Evolutionary conservation across 495 filamentous ascomycete species (phyloP).

Genomic region (Cenococcum geophilum): DNA sequence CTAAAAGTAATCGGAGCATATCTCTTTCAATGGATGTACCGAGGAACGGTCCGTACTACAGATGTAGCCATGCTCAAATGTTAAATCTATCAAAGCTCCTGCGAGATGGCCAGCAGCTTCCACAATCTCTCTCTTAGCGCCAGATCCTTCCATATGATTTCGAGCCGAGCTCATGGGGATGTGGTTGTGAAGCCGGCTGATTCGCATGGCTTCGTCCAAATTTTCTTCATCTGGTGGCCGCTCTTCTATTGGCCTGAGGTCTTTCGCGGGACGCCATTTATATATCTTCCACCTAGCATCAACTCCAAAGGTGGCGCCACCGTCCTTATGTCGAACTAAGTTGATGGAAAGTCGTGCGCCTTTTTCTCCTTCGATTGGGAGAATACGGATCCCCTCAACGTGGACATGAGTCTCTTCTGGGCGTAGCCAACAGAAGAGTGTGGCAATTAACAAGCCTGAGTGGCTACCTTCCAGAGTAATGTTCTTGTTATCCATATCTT

Average conservation of each 20-base stretch:
- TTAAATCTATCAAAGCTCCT: neutral
- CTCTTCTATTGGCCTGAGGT: neutral
- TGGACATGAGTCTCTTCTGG: neutral
- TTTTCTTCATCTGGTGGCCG: neutral
- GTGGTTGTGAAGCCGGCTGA: neutral
- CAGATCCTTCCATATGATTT: neutral
- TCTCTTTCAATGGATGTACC: neutral
- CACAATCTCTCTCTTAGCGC: neutral
- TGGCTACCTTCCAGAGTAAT: neutral
- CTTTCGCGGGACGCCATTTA: neutral
- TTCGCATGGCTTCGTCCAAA: neutral
- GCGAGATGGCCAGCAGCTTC: neutral
- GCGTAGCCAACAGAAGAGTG: neutral
- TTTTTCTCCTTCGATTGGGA: neutral
- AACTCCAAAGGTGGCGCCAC: neutral
- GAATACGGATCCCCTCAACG: neutral
- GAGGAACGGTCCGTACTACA: neutral
- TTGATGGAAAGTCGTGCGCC: neutral
- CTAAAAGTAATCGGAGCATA: neutral
- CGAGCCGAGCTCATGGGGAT: neutral
- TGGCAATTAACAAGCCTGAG: neutral
- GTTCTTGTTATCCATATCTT: neutral
- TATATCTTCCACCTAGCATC: neutral
- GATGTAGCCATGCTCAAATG: neutral
- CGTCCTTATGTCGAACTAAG: neutral